phyloP scores from a whole-genome alignment of 2,329 filamentous ascomycete species.

The Colletotrichum lindemuthianum region DNA sequence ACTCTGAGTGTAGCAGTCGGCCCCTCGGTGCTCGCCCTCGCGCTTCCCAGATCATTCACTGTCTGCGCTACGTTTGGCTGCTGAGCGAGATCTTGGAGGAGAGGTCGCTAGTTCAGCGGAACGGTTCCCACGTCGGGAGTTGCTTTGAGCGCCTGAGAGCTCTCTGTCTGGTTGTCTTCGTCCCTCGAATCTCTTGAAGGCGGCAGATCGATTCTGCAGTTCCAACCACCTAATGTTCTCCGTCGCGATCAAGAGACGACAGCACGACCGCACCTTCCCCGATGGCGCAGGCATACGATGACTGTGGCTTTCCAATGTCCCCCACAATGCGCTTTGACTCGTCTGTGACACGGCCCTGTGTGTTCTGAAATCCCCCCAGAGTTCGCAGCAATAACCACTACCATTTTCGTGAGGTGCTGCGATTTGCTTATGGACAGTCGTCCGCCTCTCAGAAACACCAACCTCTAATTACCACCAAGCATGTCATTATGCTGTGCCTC shows the following conservation, averaged over 20 bases:
- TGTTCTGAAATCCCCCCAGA: neutral
- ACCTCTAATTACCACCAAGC: neutral
- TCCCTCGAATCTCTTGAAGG: neutral
- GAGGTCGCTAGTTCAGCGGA: too few relatives aligned
- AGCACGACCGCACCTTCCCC: conserved; percentile 1
- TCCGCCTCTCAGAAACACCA: conserved; percentile 7
- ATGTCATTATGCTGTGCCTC: neutral
- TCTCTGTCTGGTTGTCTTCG: neutral
- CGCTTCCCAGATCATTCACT: neutral
- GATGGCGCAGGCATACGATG: neutral
- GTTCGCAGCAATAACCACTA: neutral
- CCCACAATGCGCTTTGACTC: conserved; percentile 31
- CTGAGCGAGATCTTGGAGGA: neutral
- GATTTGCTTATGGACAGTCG: neutral
- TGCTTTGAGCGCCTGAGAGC: too few relatives aligned
- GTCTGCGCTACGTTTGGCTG: neutral
- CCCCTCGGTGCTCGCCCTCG: neutral
- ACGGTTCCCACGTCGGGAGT: too few relatives aligned
- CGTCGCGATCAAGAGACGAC: neutral
- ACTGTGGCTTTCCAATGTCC: neutral
- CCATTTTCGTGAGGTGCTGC: too few relatives aligned
- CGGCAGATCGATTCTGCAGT: neutral
- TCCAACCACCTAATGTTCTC: neutral
- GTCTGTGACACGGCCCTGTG: conserved; percentile 14
- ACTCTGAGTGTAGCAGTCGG: conserved; percentile 4